Evolutionary conservation across 2,329 filamentous ascomycete species (phyloP), one percentile per base, ranked within the genome.

Genomic region (Fusarium napiforme): DNA sequence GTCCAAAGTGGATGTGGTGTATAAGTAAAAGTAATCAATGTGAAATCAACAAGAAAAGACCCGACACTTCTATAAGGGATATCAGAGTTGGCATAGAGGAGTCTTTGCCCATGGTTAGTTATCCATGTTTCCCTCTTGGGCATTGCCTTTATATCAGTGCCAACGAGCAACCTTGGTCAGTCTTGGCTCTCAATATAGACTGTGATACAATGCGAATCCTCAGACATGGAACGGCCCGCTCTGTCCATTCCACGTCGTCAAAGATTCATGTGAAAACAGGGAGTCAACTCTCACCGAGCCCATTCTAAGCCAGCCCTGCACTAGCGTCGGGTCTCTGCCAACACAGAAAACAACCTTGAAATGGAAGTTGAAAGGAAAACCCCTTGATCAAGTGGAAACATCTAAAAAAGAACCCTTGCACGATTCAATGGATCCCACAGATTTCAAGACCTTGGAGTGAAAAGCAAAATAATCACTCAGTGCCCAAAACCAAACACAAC

Each of bases 201-300:
- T 67, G 57, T 28, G 46, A 60, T 58, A 55, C 46, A 58, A 63
- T 55, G 30, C 46, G 57, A 60, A 47, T 43, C 47, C 59, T 62
- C 59, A 67, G 62, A 74, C 71, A 74, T 74, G 71, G 66, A 47
- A 67, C 71, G 71, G 71, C 67, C 71, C 71, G 71, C 62, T 60
- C 14, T 61, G 40, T 32, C 61, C 32, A 62, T 47, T 46, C 55
- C 49, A 68, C 47, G 42, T 62, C 58, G 45, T 47, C 14, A 56
- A 56, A 55, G 19, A 71, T 46, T 63, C 61, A 53, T 59, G 60
- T 60, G n/a, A 62, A 73, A 63, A 37, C 40, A 65, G 42, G 49
- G 62, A 60, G 28, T 64, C 28, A 40, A 53, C 32, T 50, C 40
- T 50, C 37, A 34, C 43, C 49, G 26, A 68, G 43, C 53, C 62